Evolutionary conservation across 2,329 filamentous ascomycete species (phyloP).

Genomic region (Fusarium torreyae): DNA sequence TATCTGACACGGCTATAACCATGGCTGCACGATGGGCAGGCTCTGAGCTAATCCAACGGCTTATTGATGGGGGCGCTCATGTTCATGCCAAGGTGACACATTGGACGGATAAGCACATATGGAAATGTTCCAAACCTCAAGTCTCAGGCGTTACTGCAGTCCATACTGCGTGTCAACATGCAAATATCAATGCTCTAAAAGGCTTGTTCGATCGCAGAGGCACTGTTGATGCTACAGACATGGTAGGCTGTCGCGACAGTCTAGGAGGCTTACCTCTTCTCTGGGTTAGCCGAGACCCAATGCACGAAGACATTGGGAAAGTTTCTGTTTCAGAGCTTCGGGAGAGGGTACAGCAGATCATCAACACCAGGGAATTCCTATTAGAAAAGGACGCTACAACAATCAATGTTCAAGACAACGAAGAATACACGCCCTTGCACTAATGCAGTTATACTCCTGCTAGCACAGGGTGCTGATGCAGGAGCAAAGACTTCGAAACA

Average conservation of each 20-base stretch:
- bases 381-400: neutral
- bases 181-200: neutral
- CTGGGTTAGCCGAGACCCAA: neutral
- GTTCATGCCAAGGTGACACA: no score
- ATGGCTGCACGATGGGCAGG: neutral
- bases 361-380: no score
- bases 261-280: neutral
- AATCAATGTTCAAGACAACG: neutral
- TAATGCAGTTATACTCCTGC: neutral
- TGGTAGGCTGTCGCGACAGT: neutral
- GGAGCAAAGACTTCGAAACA: fast-evolving
- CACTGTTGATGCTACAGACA: neutral
- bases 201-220: neutral
- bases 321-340: no score
- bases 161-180: neutral
- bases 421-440: fast-evolving
- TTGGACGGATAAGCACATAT: no score
- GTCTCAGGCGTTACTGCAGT: no score
- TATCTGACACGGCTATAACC: neutral
- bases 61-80: neutral
- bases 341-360: no score
- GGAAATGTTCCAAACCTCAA: no score
- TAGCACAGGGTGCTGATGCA: neutral
- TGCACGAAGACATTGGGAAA: no score
- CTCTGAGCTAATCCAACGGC: neutral